Evolutionary conservation across 176 grass and related monocot species (phyloP), one percentile per base, ranked within the genome.

Genomic region (Panicum miliaceum): DNA sequence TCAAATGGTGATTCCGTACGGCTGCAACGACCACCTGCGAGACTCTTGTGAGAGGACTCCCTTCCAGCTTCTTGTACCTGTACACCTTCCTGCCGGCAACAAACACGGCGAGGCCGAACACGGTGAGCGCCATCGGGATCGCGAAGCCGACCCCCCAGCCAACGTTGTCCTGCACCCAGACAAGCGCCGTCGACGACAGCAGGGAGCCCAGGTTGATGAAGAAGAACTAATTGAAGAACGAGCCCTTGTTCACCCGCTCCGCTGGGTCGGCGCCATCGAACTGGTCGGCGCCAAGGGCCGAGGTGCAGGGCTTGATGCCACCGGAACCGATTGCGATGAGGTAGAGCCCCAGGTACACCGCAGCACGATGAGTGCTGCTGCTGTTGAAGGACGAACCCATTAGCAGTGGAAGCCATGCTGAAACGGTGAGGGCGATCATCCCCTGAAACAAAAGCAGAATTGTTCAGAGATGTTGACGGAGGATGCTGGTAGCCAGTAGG

Each of bases 201-300:
- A 88, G 81, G 19, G 65, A 27, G 8, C 87, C 87, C 2, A 76
- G 35, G 40, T 46, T 76, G 36, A 85, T 61, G 15, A 85, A 84
- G 73, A 53, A 89, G 71, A 70, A 89, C 82, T 82, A 89, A 52
- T 89, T 89, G 71, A 89, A 89, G 71, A 89, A 89, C 1, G 82
- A 85, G 29, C 42, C 77, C 51, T 89, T 89, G 7, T 34, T 71
- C 22, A 56, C 51, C 60, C 71, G 43, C 40, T 85, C 82, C 25
- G 18, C n/a, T 23, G 71, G 77, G 68, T 82, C 78, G 59, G 47
- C 48, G 8, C 67, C 48, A 25, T 88, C 86, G 60, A 82, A 88
- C 38, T 88, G 79, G 43, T 88, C 81, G 19, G 82, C 87, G n/a
- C 87, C 87, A 13, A 89, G 59, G 6, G 87, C 73, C 46, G 57